These are phyloP conservation scores for Talaromyces sp. DNA, from an alignment of 2,329 filamentous ascomycete genomes.

Conservation along the genomic window DNA sequence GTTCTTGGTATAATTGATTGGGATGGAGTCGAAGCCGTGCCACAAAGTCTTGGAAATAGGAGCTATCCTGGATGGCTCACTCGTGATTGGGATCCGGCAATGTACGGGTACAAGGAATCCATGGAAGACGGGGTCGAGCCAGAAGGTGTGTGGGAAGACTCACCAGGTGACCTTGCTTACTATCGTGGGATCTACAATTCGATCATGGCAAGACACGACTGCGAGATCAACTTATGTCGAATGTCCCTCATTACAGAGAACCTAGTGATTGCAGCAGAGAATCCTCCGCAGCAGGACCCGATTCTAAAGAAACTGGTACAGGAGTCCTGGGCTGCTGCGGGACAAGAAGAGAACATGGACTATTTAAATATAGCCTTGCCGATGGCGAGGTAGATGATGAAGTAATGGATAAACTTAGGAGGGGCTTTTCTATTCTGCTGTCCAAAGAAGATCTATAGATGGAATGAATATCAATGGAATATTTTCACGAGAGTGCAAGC, in stretches of 20 bases:
- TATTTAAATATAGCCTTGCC: neutral
- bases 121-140: slow-evolving; percentile 14
- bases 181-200: slow-evolving; percentile 8
- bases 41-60: slow-evolving; percentile 20
- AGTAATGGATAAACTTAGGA: neutral
- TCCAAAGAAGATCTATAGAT: neutral
- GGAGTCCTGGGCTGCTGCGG: neutral
- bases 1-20: slow-evolving; percentile 25
- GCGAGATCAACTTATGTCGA: slow-evolving; percentile 8
- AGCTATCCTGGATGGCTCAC: slow-evolving; percentile 18
- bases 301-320: neutral
- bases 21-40: slow-evolving; percentile 19
- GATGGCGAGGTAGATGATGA: neutral
- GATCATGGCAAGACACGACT: slow-evolving; percentile 6
- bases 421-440: neutral
- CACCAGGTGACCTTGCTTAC: slow-evolving; percentile 4
- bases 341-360: neutral
- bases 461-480: too few relatives aligned
- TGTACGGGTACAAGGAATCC: slow-evolving; percentile 13
- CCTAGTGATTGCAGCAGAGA: neutral
- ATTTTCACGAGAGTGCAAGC: too few relatives aligned
- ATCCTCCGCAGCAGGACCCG: neutral
- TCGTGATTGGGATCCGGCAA: slow-evolving; percentile 18
- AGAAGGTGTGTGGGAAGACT: slow-evolving; percentile 16
- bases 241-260: slow-evolving; percentile 11